Evolutionary conservation across 2,329 filamentous ascomycete species (phyloP), one percentile per base, ranked within the genome.

Genomic region (Coniochaeta sp.): DNA sequence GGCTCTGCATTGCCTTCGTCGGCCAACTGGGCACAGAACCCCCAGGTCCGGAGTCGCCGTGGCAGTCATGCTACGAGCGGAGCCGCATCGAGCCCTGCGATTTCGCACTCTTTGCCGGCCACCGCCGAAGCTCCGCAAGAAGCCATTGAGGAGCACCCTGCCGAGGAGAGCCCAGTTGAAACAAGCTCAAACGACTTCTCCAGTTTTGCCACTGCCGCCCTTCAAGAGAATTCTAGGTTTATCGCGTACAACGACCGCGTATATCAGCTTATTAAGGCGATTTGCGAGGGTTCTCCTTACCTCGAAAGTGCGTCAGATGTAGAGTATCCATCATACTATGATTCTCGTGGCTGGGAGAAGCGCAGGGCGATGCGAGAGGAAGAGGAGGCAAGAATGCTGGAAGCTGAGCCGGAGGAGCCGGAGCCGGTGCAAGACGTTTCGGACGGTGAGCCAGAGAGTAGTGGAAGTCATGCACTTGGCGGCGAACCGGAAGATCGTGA

Each of bases 1-100:
- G 85, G 86, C 3, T 91, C 94, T 33, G 94, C 91, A n/a, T 74
- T 99, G 38, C 95, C 94, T 2, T 90, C 91, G 1, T 91, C 91
- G 3, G 94, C 92, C 4, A 96, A 86, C 63, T 99, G 94, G 94
- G 94, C 92, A 72, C 74, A 83, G 65, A 81, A 85, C 63, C 75
- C 84, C 52, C 82, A 74, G 67, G 81, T 78, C 57, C 78, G 77
- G 53, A 89, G 81, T 68, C 83, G 83, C 61, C 82, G 80, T 59
- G 88, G 82, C 54, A 96, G 91, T 61, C 82, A 91, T 58, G 86
- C 89, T 28, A 91, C 89, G 1, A 95, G 87, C 62, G 85, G 82
- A 57, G 87, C 89, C 18, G 84, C 89, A 24, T 86, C 90, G 2
- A 96, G 91, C 64, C 91, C 92, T 45, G 86, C 87, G 32, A 78